These are phyloP conservation scores for Diplosphaera chodatii DNA, from an alignment of 139 green algal genomes.

Conservation along the genomic window DNA sequence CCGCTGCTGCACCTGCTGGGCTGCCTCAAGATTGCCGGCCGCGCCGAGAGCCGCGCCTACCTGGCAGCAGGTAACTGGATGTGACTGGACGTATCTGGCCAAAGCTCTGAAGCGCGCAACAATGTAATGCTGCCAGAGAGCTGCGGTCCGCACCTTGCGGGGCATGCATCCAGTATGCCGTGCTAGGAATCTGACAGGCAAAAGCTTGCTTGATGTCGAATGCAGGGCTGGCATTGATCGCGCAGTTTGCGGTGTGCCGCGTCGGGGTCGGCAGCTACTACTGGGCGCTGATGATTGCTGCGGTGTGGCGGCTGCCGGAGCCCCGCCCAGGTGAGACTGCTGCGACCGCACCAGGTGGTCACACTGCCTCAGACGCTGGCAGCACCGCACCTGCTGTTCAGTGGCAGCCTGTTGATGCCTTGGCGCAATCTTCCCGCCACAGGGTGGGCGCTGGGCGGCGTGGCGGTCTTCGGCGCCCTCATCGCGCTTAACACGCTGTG, in stretches of 20 bases:
- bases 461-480: constrained; percentile 12
- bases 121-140: no score
- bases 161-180: neutral
- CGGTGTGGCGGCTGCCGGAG: neutral
- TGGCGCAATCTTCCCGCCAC: no score
- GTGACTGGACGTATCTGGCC: no score
- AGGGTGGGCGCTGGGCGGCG: constrained; percentile 19
- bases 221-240: constrained; percentile 20
- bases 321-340: neutral
- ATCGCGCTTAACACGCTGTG: constrained; percentile 13
- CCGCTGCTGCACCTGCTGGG: constrained; percentile 32
- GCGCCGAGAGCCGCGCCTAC: neutral
- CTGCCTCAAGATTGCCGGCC: constrained; percentile 22
- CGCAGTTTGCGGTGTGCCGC: constrained; percentile 31
- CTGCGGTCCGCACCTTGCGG: neutral
- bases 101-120: no score
- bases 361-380: neutral
- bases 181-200: no score
- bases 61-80: constrained; percentile 4
- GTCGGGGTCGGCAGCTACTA: constrained; percentile 17
- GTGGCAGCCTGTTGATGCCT: neutral
- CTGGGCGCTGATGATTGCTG: constrained; percentile 1
- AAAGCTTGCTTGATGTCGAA: no score
- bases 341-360: neutral
- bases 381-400: no score